Base-by-base conservation (phyloP, 2,329 filamentous ascomycete species). In the Leptosphaerulina australis region DNA sequence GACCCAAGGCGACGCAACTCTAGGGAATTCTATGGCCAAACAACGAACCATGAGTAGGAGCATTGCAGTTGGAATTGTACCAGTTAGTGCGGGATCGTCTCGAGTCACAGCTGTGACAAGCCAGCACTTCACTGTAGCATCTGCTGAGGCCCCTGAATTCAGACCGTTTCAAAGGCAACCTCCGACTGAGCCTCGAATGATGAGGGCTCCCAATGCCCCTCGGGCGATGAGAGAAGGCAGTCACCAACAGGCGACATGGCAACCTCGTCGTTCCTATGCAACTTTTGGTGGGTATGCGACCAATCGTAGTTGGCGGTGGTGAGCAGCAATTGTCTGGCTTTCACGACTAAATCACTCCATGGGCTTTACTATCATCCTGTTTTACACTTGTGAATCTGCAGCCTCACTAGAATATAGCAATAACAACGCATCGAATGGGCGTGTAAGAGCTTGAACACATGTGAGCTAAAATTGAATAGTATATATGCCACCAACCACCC, bases 171-270 rank as follows among this genome's bases (percentile, higher is more conserved):
- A 15, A 30, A 2, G 25, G 17, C 10, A 29, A 17, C 44, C 44
- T 15, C 44, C 44, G 7, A 24, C 36, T 9, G 44, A 35, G 44
- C 44, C 44, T 40, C 29, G 17, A 9, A 29, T 47, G 17, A 47
- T 47, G 44, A 47, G 44, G 31, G 36, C 35, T 18, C 36, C 44
- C 14, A 29, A 17, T 29, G 44, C 44, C 15, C 44, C 44, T 26
- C 36, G 44, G 30, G 44, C 44, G 6, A 35, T 40, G 44, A 47
- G 44, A 30, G 29, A 40, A 28, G 30, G 37, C 20, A 25, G 20
- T 9, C 9, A 30, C 7, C 3, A 11, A 36, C 24, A 10, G 12
- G 4, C 9, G 6, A 25, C 17, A 22, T 14, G 24, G n/a, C 31
- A 36, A 25, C 22, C 37, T 30, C 37, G 18, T 29, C 36, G 15